Conservation (phyloP, 495 filamentous ascomycete species). For the Neurospora sp. region DNA sequence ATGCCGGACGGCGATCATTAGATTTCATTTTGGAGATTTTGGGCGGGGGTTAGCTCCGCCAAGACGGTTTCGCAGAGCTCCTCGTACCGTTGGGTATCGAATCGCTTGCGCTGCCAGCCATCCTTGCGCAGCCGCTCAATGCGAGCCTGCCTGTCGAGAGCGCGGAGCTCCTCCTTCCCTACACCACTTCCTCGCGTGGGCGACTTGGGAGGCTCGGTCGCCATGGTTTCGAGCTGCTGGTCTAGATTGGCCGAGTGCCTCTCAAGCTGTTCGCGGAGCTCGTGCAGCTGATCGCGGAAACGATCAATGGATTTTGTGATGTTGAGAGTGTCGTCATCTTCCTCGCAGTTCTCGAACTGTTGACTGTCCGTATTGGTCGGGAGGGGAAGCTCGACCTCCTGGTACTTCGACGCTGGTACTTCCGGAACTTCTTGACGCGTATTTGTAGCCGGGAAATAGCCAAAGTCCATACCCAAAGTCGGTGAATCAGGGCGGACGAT, state of each 20-base stretch:
- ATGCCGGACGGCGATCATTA: not conserved
- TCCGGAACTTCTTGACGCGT: conserved; percentile 14
- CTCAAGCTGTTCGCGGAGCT: conserved; percentile 28
- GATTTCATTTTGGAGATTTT: not conserved
- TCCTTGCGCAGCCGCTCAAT: conserved; percentile 36
- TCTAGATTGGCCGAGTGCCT: conserved; percentile 31
- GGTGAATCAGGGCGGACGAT: conserved; percentile 37
- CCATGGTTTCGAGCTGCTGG: conserved; percentile 17
- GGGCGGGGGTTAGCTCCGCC: conserved; percentile 23
- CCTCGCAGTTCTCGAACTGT: conserved; percentile 1
- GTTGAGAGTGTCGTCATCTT: conserved; percentile 23
- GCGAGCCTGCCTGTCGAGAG: conserved; percentile 25
- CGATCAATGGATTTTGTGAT: conserved; percentile 32
- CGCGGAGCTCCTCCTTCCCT: conserved; percentile 19
- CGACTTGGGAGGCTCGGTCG: conserved; percentile 1
- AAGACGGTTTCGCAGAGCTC: conserved; percentile 37
- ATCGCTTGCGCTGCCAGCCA: conserved; percentile 41
- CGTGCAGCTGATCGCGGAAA: conserved; percentile 31
- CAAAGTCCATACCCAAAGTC: conserved; percentile 33
- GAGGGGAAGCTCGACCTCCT: conserved; percentile 18
- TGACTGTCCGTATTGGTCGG: conserved; percentile 11
- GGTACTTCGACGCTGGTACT: conserved; percentile 11
- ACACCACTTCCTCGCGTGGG: conserved; percentile 1
- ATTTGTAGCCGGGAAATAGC: conserved; percentile 17
- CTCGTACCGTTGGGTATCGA: conserved; percentile 38